Base-by-base conservation (phyloP, 139 green algal species). In the Coelastrella sp. region DNA sequence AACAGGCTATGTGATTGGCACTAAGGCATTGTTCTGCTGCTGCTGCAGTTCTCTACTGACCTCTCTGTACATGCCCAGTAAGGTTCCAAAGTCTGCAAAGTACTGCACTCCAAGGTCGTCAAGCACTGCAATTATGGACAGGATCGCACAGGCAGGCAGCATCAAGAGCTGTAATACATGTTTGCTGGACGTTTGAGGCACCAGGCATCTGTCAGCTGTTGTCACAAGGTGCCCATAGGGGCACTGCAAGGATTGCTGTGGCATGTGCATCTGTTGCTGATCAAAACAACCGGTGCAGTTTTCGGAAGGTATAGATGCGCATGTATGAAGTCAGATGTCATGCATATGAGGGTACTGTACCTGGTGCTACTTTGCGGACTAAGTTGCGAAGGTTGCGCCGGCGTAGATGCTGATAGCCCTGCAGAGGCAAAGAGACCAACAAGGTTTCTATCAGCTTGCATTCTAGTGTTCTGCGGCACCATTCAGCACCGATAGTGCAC, bases 51-150 rank as follows among this genome's bases (percentile, higher is more conserved):
- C 8, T 11, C 0, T 11, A 35, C 87, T 87, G 60, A 90, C 88
- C 80, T 92, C 87, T 14, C 92, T 82, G 83, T 94, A 84, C 57
- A 94, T 89, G 49, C 92, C 92, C 76, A 94, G 91, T 66, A 94
- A 68, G 24, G 87, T 89, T 25, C 92, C 92, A 82, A 94, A 94
- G 86, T 94, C 92, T 3, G 89, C 63, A 82, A 87, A 94, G 76
- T 92, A 92, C 20, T n/a, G 66, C 17, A 60, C 60, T 11, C 87
- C 82, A 59, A 90, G 25, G 4, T 75, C 24, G 19, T 84, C 85
- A 35, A 94, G 82, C 70, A 87, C 87, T 86, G 86, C 86, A 85
- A 56, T 11, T 27, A 15, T n/a, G 49, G 7, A 65, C 63, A 83
- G 25, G 56, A 61, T 8, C 75, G 73, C 73, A 90, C 22, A 24